These are phyloP conservation scores for Aspergillus tamarii DNA, from an alignment of 2,329 filamentous ascomycete species.

Conservation along the genomic window DNA sequence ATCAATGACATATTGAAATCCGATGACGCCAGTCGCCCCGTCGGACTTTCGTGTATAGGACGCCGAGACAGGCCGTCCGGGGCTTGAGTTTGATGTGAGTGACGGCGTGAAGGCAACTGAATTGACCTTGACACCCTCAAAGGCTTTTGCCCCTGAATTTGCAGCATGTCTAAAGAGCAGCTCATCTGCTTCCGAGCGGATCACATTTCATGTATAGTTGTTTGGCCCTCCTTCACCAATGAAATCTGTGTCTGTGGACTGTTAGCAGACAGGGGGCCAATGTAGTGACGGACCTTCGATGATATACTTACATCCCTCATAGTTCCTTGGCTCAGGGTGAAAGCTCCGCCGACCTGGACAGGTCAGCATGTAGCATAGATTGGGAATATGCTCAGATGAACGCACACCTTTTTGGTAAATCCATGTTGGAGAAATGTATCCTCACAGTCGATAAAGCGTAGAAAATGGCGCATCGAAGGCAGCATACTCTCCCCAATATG, in stretches of 20 bases:
- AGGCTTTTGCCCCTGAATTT: constrained; percentile 26
- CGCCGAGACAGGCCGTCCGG: constrained; percentile 6
- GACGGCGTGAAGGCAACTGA: background rate
- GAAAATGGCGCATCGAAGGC: constrained; percentile 46
- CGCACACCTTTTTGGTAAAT: background rate
- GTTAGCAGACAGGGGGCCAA: background rate
- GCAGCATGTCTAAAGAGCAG: constrained; percentile 33
- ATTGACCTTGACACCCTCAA: constrained; percentile 1
- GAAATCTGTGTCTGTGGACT: constrained; percentile 28
- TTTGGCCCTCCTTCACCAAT: constrained; percentile 23
- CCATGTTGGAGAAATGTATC: constrained; percentile 9
- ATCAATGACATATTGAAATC: constrained; percentile 54
- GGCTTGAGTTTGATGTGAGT: background rate
- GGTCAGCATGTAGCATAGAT: background rate
- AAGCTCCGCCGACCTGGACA: background rate
- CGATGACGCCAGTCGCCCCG: background rate
- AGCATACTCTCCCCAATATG: constrained; percentile 45
- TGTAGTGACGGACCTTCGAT: too few relatives aligned
- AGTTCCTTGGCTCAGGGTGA: background rate
- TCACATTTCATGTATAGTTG: constrained; percentile 31
- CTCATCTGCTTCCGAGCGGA: constrained; percentile 34
- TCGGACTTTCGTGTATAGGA: constrained; percentile 7
- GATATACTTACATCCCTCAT: too few relatives aligned
- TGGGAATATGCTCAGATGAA: background rate
- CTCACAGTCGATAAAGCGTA: constrained; percentile 52